Evolutionary conservation across 345 rosid species (phyloP), one percentile per base, ranked within the genome.

Genomic region (Rubroshorea leprosula): DNA sequence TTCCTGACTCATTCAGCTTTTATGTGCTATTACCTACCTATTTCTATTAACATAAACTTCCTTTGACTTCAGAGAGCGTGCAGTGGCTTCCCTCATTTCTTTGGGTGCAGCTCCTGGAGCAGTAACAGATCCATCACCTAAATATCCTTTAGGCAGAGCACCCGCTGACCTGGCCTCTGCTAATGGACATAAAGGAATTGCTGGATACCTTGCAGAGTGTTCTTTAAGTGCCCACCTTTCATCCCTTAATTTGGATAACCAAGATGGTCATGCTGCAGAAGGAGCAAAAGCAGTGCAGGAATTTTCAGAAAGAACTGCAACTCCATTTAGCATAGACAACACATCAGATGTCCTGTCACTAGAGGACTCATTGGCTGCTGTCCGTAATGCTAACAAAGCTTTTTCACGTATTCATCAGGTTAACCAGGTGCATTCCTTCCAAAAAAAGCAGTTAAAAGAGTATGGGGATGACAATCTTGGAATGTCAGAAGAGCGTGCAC

Each of bases 361-460:
- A 26, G 72, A 84, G 68, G 87, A 89, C 63, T 84, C 96, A 6
- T 73, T 92, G 62, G 89, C 86, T 62, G 96, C 90, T 64, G 89
- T 92, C 22, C 74, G 91, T 49, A 92, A 86, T 43, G 96, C 98
- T 67, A 76, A 86, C 41, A 95, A 81, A 63, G 82, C 96, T 52
- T 96, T 95, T 61, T 93, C 93, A 24, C 82, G 93, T 63, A 89
- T 86, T 66, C 81, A 86, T 62, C 93, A 89, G 67, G 93, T 83
- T 59, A 89, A 86, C 75, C 80, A 96, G 71, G 80, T 86, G 31
- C 89, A 88, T 68, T 92, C 98, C 56, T 92, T 92, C 77, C 98
- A 86, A 60, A 83, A 77, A 68, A 86, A 83, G 82, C 86, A 75
- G 55, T 51, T 86, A 58, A 83, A 75, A 75, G 90, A 84, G 69